Percentiles rank a stretch among this genome's conserved stretches.
Conservation (phyloP, 1,284 basidiomycete genomes). For the Papiliotrema flavescens region DNA sequence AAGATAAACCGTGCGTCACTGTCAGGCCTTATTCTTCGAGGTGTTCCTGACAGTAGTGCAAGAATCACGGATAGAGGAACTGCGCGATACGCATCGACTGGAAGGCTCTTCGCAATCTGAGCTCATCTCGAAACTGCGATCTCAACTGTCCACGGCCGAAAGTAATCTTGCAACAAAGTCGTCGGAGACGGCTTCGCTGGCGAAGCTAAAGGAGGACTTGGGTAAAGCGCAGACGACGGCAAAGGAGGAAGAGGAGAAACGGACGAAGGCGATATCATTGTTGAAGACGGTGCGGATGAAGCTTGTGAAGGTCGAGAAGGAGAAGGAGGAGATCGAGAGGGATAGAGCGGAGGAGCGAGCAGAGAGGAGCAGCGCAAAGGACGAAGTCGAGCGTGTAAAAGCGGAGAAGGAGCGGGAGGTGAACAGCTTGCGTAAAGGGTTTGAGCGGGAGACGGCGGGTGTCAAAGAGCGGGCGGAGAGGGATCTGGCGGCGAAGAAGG, state of each 20-base stretch:
- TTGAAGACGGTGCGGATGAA: slow-evolving; percentile 90
- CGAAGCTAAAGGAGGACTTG: slow-evolving; percentile 60
- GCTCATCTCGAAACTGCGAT: slow-evolving; percentile 65
- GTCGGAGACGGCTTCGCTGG: slow-evolving; percentile 57
- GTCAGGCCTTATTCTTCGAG: too few relatives aligned
- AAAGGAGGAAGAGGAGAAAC: slow-evolving; percentile 93
- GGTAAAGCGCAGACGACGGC: slow-evolving; percentile 60
- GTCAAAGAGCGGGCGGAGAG: slow-evolving; percentile 68
- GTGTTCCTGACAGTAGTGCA: slow-evolving; percentile 58
- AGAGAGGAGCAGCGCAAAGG: slow-evolving; percentile 54
- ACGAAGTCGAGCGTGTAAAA: slow-evolving; percentile 48
- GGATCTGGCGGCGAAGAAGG: slow-evolving; percentile 62
- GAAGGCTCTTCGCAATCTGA: slow-evolving; percentile 72
- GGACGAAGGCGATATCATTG: slow-evolving; percentile 82
- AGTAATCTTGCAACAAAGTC: slow-evolving; percentile 51
- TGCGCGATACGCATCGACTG: slow-evolving; percentile 72
- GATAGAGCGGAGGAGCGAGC: slow-evolving; percentile 62
- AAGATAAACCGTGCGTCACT: slow-evolving; percentile 64
- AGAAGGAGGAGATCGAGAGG: slow-evolving; percentile 66
- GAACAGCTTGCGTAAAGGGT: slow-evolving; percentile 62
- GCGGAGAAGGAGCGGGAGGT: slow-evolving; percentile 69
- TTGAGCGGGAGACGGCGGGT: slow-evolving; percentile 67
- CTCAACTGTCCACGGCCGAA: slow-evolving; percentile 67
- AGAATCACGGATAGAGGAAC: slow-evolving; percentile 74
- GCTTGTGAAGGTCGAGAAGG: slow-evolving; percentile 86